These are phyloP conservation scores for Hypoxylon sp. DNA, from an alignment of 2,329 filamentous ascomycete species.

Conservation along the genomic window DNA sequence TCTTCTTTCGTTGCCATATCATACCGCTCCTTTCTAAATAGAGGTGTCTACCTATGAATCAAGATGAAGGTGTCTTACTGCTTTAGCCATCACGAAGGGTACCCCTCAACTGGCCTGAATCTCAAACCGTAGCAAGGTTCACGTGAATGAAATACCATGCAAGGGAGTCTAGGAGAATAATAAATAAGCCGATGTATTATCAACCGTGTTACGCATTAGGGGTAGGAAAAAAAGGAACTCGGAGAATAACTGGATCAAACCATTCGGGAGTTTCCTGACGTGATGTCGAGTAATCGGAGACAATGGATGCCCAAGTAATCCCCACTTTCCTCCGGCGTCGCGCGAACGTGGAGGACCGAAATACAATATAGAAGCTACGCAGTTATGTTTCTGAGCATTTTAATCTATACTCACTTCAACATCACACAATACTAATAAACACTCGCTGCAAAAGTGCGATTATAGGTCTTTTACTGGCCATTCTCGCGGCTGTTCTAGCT, in stretches of 20 bases:
- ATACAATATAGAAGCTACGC: conserved; percentile 5
- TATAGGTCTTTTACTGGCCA: conserved; percentile 29
- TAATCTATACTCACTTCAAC: not conserved
- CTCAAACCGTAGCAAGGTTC: not conserved
- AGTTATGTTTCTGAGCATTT: not conserved
- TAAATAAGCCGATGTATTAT: conserved; percentile 9
- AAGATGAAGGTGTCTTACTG: conserved; percentile 39
- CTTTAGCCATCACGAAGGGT: conserved; percentile 48
- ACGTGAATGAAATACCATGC: not conserved
- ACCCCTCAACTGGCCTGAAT: not conserved
- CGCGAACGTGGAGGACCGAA: conserved; percentile 4
- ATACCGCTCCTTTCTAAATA: not conserved
- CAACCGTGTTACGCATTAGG: not conserved
- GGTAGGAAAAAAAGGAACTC: not conserved
- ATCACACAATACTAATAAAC: not conserved
- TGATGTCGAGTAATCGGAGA: conserved; percentile 31
- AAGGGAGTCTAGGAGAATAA: conserved; percentile 1
- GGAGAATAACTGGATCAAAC: conserved; percentile 31
- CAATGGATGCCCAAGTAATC: not conserved
- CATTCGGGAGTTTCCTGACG: conserved; percentile 38
- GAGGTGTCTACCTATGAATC: not conserved
- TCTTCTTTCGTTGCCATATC: not conserved
- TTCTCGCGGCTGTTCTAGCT: conserved; percentile 32
- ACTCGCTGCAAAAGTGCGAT: conserved; percentile 1
- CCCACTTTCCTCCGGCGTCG: conserved; percentile 37